Percentiles rank a stretch among this genome's conserved stretches.
These are phyloP conservation scores for Populus ilicifolia DNA, from an alignment of 345 rosid genomes.

Conservation along the genomic window DNA sequence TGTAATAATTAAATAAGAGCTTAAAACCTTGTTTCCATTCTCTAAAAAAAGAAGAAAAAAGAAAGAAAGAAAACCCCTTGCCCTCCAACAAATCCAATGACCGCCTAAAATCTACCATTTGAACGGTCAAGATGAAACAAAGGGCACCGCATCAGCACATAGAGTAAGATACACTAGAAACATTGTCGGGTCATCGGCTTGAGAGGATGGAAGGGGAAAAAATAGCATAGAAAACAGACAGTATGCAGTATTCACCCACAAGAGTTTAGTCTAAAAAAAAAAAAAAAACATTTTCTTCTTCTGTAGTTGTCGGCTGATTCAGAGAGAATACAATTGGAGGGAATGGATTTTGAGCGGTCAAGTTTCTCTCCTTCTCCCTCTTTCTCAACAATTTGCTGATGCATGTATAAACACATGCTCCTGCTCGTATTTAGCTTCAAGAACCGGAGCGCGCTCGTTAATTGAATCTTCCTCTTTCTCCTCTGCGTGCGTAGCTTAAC, in stretches of 20 bases:
- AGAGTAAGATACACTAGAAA: neutral
- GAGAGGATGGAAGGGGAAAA: neutral
- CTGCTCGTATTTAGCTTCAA: slow-evolving; percentile 35
- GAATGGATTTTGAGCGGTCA: slow-evolving; percentile 13
- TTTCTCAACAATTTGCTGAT: neutral
- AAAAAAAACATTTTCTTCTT: too few species aligned
- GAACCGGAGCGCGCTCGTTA: slow-evolving; percentile 67
- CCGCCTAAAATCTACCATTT: neutral
- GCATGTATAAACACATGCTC: neutral
- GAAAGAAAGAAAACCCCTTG: neutral
- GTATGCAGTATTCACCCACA: neutral
- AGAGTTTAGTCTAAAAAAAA: too few species aligned
- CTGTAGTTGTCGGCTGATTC: neutral
- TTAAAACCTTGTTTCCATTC: neutral
- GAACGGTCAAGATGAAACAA: neutral
- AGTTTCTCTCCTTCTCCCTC: neutral
- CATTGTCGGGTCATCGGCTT: slow-evolving; percentile 2
- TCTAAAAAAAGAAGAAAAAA: too few species aligned
- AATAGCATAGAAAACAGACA: neutral
- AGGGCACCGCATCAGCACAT: neutral
- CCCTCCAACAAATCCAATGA: neutral
- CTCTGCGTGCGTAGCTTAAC: slow-evolving; percentile 50
- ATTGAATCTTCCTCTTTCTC: slow-evolving; percentile 47
- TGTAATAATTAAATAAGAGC: neutral
- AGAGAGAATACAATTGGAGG: slow-evolving; percentile 14